Base-by-base conservation (phyloP, 169 alveolate species). In the Plasmodium gonderi region DNA sequence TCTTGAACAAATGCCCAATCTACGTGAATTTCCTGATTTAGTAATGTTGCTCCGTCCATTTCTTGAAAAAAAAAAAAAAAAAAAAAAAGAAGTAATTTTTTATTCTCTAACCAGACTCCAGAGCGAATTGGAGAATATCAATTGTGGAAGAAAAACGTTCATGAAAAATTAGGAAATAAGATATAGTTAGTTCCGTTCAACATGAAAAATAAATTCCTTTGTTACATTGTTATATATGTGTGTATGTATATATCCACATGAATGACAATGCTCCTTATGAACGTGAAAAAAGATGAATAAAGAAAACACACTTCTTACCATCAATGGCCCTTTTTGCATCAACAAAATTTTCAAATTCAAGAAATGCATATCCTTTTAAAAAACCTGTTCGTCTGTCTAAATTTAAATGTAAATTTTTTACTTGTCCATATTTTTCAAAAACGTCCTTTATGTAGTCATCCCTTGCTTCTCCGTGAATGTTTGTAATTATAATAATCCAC, bases 341-440 rank as follows among this genome's bases (percentile, higher is more conserved):
- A 33, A 91, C 85, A 77, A 93, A 91, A 36, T 94, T 93, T 74
- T 94, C 97, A 90, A 79, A 98, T 92, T 98, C 98, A 38, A 98
- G 93, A 90, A 98, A 96, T 33, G 98, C 98, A 91, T 97, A 98
- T 20, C 99, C 98, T 79, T 97, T 98, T 49, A 96, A 98, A 91
- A 97, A 98, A 14, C 99, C 99, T 5, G 98, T 96, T 76, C 99
- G 95, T 74, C 99, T 95, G 83, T 98, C 99, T 77, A 98, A 94
- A 93, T 98, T 98, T 91, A 98, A 94, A 80, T 98, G 99, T 26
- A 98, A 87, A 89, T 96, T 98, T 75, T 96, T 97, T 20, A 98
- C 94, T 45, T 96, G 96, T 44, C 99, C 99, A 93, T 91, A 97
- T 64, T 94, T 95, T 49, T 97, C 97, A 81, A 97, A 98, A 40